Base-by-base conservation (phyloP, 257 asterid species). In the Solanum chilense region DNA sequence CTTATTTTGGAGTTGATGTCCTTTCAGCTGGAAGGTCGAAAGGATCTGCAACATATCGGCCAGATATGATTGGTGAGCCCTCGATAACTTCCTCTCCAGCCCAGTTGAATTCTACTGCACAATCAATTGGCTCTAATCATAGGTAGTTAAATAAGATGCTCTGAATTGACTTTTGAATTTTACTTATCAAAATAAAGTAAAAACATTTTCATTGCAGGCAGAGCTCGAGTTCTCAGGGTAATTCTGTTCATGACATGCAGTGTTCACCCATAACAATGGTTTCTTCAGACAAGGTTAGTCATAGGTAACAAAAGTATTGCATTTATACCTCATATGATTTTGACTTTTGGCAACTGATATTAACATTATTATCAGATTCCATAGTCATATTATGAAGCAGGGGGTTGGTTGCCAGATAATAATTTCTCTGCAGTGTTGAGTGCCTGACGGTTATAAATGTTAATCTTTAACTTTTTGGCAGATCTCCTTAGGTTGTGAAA, bases 201-300 rank as follows among this genome's bases (percentile, higher is more conserved):
- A 47, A 44, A n/a, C 47, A 33, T 71, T 56, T 86, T 71, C 27
- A 9, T 15, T 87, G 73, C 80, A 93, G 92, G 90, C 90, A 87
- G 85, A 62, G 64, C 66, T 80, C 60, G 47, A 88, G 87, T 86
- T 66, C 91, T 27, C 90, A 56, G 75, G 13, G 76, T 49, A 81
- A 81, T 44, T 74, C 86, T 66, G 74, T 37, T 71, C 37, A 87
- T 37, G 47, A 33, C 25, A 90, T 86, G 84, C 91, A 70, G 58
- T 76, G 87, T 83, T 83, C 94, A 64, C 87, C 92, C 66, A 15
- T 39, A 86, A 7, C 90, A 83, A 86, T 56, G 64, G 90, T 91
- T 89, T 88, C 96, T 41, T 85, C 96, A 58, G 89, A 93, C 85
- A 90, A 92, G 97, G 98, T 93, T 87, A 68, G 92, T 81, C 60